Percentiles rank a stretch among this genome's conserved stretches.
phyloP scores from a whole-genome alignment of 2,329 filamentous ascomycete genomes.

The Clarireedia monteithiana region DNA sequence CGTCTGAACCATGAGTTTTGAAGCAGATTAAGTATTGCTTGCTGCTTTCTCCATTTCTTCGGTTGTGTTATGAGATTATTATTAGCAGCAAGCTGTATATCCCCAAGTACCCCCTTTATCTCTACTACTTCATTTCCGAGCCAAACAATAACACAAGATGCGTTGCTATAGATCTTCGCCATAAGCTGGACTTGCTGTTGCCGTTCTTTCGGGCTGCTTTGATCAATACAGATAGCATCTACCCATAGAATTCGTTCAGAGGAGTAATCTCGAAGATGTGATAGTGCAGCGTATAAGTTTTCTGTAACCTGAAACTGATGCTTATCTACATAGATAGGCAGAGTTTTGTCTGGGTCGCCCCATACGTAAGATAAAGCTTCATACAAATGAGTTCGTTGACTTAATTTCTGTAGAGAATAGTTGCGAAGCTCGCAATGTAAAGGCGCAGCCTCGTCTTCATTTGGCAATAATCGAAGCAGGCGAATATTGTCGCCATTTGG shows the following conservation, averaged over 20 bases:
- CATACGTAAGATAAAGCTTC: conserved; percentile 7
- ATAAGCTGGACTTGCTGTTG: conserved; percentile 12
- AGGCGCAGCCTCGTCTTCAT: not conserved
- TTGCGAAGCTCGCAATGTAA: not conserved
- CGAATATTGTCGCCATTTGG: not conserved
- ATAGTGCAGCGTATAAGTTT: conserved; percentile 6
- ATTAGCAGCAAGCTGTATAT: too few species aligned
- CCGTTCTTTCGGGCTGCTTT: not conserved
- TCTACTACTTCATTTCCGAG: conserved; percentile 5
- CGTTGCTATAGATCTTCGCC: conserved; percentile 12
- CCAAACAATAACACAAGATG: conserved; percentile 11
- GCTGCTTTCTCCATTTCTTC: too few species aligned
- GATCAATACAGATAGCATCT: not conserved
- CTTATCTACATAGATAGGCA: conserved; percentile 4
- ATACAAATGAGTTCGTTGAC: not conserved
- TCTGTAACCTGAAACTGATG: not conserved
- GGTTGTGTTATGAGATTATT: too few species aligned
- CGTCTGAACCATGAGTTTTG: conserved; percentile 9
- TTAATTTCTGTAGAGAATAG: not conserved
- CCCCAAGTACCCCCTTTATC: too few species aligned
- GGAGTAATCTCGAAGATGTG: conserved; percentile 5
- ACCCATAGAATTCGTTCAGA: not conserved
- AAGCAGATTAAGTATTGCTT: conserved; percentile 2
- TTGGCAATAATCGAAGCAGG: not conserved
- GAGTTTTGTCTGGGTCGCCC: conserved; percentile 5